Evolutionary conservation across 2,329 filamentous ascomycete species (phyloP).

Genomic region (Triangularia setosa): DNA sequence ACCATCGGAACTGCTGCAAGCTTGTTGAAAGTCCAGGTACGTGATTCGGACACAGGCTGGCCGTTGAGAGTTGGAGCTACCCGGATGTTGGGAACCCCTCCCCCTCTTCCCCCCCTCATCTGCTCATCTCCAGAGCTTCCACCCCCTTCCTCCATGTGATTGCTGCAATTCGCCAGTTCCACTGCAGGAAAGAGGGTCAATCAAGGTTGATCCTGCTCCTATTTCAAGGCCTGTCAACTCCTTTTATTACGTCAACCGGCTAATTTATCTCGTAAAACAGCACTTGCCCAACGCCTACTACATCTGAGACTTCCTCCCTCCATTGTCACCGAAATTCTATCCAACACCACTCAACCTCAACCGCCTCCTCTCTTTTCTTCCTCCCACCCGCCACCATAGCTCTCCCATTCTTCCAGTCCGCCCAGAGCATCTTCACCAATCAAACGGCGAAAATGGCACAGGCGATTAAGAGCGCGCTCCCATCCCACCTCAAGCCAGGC

Average conservation of each 20-base stretch:
- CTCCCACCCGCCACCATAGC: background rate
- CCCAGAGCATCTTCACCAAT: slow-evolving; percentile 9
- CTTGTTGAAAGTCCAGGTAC: background rate
- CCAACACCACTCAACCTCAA: background rate
- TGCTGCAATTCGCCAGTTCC: slow-evolving; percentile 18
- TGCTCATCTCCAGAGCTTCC: background rate
- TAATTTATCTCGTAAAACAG: slow-evolving; percentile 24
- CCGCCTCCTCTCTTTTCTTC: background rate
- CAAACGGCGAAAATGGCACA: slow-evolving; percentile 52
- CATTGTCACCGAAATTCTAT: slow-evolving; percentile 12
- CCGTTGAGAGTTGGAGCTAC: background rate
- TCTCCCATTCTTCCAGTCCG: slow-evolving; percentile 1
- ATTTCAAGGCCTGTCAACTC: slow-evolving; percentile 8
- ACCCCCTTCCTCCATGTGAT: slow-evolving; percentile 17
- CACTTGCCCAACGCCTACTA: slow-evolving; percentile 8
- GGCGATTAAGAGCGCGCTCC: slow-evolving; percentile 69
- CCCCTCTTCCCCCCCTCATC: background rate
- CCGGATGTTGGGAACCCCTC: slow-evolving; percentile 16
- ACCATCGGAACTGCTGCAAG: background rate
- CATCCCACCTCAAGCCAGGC: slow-evolving; percentile 73
- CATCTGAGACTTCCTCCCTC: background rate
- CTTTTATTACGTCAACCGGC: slow-evolving; percentile 28
- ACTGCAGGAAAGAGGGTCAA: slow-evolving; percentile 20
- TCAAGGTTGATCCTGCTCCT: slow-evolving; percentile 17
- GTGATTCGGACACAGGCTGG: background rate